A percentile compares a stretch with the other conserved stretches of the same genome.
Conservation (phyloP, 2,329 filamentous ascomycete species). For the Fusarium sp. region DNA sequence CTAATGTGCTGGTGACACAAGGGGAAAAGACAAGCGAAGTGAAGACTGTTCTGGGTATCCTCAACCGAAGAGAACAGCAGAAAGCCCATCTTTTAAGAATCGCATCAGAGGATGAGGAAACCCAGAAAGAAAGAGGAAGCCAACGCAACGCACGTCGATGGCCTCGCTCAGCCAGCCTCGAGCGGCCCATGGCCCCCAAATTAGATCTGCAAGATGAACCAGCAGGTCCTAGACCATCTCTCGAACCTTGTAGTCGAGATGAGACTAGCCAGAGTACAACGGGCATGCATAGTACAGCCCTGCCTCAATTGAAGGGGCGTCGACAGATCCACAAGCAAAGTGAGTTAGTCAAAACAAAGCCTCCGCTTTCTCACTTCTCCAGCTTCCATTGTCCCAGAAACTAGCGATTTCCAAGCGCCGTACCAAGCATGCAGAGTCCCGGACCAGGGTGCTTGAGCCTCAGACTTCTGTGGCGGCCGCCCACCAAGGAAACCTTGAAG, state of each 20-base stretch:
- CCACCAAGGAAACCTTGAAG: neutral
- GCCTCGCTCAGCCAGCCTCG: neutral
- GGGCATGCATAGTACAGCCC: neutral
- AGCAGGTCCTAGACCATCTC: neutral
- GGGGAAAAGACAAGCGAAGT: neutral
- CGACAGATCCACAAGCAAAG: neutral
- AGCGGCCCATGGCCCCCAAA: neutral
- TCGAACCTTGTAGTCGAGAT: neutral
- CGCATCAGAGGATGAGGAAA: neutral
- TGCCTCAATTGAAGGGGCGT: neutral
- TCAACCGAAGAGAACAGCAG: neutral
- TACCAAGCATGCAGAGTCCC: neutral
- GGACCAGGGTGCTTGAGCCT: neutral
- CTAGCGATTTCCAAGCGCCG: neutral
- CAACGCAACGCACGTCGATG: neutral
- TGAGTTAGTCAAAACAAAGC: neutral
- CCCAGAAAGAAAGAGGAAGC: neutral
- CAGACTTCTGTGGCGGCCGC: neutral
- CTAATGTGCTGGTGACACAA: neutral
- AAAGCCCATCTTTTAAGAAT: neutral
- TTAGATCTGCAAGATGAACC: slow-evolving; percentile 6
- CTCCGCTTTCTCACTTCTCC: neutral
- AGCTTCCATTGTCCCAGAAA: slow-evolving; percentile 1
- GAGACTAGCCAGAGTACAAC: neutral
- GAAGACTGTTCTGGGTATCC: neutral